Percentiles rank a stretch among this genome's conserved stretches.
Conservation (phyloP, 148 eudicot genomes). For the Hydrangea macrophylla region DNA sequence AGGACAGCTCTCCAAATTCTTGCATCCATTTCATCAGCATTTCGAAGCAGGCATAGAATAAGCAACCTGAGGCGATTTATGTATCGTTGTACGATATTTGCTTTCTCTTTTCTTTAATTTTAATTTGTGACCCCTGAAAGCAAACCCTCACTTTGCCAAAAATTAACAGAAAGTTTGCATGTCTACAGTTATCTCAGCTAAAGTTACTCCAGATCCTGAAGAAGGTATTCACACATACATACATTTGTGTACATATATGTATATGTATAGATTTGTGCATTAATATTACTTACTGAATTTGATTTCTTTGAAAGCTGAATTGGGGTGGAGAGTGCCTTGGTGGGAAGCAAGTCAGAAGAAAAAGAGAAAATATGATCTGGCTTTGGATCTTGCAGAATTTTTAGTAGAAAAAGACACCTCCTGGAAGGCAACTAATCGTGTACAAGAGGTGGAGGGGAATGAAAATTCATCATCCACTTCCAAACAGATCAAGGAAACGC, state of each 20-base stretch:
- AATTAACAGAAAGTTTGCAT: background rate
- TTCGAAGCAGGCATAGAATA: background rate
- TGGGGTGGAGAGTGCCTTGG: background rate
- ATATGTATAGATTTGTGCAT: background rate
- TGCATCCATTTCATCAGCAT: background rate
- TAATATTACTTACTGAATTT: background rate
- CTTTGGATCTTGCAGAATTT: background rate
- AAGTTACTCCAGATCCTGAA: background rate
- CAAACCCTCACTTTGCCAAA: too few species aligned
- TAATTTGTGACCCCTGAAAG: too few species aligned
- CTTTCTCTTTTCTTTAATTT: too few species aligned
- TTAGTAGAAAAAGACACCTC: background rate
- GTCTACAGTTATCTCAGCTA: background rate
- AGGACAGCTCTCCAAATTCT: slow-evolving; percentile 16
- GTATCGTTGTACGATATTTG: background rate
- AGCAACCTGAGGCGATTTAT: background rate
- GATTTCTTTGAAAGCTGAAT: background rate
- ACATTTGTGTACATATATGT: background rate
- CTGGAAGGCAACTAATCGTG: background rate
- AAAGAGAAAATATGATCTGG: background rate
- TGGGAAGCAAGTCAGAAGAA: background rate
- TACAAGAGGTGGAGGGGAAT: background rate
- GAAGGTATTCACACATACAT: too few species aligned
- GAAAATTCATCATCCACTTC: background rate
- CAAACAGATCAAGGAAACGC: background rate